Evolutionary conservation across 805 yeast genomes (phyloP).

Genomic region (Wickerhamiella azyma): DNA sequence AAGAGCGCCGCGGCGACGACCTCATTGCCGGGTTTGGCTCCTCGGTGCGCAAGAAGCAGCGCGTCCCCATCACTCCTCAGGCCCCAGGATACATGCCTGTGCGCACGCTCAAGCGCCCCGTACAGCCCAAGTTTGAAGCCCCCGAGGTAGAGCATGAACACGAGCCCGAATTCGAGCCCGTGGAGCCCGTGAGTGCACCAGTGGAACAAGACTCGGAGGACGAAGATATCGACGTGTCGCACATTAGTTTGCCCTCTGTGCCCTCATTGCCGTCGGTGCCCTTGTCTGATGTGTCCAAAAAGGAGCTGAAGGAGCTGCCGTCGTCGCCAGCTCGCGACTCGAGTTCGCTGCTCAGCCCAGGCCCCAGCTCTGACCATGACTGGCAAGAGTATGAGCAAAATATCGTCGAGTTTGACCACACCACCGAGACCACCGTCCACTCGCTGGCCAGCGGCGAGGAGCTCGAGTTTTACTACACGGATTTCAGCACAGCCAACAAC

Average conservation of each 20-base stretch:
- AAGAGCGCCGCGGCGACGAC: conserved; percentile 3
- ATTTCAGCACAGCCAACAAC: conserved; percentile 46
- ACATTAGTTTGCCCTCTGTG: not conserved
- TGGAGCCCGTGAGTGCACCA: not conserved
- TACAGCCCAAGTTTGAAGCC: not conserved
- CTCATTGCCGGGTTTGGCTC: conserved; percentile 9
- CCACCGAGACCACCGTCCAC: too few species aligned
- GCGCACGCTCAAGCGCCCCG: not conserved
- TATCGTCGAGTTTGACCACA: conserved; percentile 1
- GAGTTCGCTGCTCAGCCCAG: conserved; percentile 3
- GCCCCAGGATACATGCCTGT: not conserved
- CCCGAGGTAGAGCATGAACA: too few species aligned
- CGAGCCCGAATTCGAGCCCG: not conserved
- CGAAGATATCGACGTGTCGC: not conserved
- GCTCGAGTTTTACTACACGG: conserved; percentile 79
- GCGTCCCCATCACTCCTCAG: not conserved
- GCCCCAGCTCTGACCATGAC: conserved; percentile 4
- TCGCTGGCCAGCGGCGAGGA: conserved; percentile 21
- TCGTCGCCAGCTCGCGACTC: not conserved
- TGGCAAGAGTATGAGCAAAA: conserved; percentile 4
- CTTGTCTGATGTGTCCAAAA: not conserved
- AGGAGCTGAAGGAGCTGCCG: not conserved
- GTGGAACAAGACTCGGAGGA: not conserved
- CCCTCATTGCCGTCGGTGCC: not conserved
- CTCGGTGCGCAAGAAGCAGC: not conserved